A percentile compares a stretch with the other conserved stretches of the same genome.
phyloP scores from a whole-genome alignment of 805 yeast genomes.

The Blastobotrys mokoenaii region DNA sequence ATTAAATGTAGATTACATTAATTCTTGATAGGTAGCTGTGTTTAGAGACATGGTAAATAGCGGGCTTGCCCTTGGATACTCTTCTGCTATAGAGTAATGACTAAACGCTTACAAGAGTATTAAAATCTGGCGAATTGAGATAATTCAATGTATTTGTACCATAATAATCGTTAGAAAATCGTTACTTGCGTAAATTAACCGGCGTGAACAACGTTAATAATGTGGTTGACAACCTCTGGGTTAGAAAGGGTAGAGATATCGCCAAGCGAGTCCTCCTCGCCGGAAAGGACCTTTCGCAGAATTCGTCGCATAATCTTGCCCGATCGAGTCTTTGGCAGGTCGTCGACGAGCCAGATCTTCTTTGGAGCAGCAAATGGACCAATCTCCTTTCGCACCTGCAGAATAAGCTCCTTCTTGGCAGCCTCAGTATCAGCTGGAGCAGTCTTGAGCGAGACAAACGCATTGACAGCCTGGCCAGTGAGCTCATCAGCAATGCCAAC shows the following conservation, averaged over 20 bases:
- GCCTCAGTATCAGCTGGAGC: conserved; percentile 36
- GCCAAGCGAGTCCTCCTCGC: conserved; percentile 89
- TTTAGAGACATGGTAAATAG: too few species aligned
- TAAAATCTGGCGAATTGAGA: too few species aligned
- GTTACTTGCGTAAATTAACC: too few species aligned
- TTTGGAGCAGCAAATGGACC: conserved; percentile 96
- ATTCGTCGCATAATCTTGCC: conserved; percentile 99
- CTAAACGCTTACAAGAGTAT: too few species aligned
- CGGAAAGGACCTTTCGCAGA: conserved; percentile 82
- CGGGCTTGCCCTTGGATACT: too few species aligned
- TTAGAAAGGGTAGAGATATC: conserved; percentile 85
- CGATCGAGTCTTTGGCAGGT: conserved; percentile 95
- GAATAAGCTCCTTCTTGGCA: conserved; percentile 56
- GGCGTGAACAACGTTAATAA: conserved; percentile 52
- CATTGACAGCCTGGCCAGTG: conserved; percentile 96
- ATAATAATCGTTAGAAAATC: too few species aligned
- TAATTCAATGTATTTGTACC: too few species aligned
- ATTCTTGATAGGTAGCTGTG: too few species aligned
- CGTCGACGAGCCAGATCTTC: conserved; percentile 70
- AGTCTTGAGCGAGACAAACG: conserved; percentile 77
- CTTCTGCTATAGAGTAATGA: too few species aligned
- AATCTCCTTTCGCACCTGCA: conserved; percentile 85
- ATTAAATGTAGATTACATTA: too few species aligned
- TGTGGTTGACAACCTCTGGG: conserved; percentile 71
- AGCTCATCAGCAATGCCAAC: conserved; percentile 91